Base-by-base conservation (phyloP, 352 stramenopile species). In the Phytophthora hybrid region DNA sequence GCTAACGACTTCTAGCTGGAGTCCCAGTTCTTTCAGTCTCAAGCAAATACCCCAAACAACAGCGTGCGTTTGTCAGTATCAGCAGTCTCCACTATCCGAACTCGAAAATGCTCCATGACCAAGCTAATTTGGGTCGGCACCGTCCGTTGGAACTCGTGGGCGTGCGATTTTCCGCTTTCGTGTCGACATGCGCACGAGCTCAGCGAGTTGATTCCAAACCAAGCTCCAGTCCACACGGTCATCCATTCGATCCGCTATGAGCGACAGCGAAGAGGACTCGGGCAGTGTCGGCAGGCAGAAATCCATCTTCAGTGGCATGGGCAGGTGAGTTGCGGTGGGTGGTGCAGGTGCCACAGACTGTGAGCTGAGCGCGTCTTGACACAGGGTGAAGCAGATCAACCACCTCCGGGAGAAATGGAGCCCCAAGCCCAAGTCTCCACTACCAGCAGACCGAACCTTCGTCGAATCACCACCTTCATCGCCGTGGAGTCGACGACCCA, bases 381-480 rank as follows among this genome's bases (percentile, higher is more conserved):
- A 2, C 39, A 85, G 81, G 47, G 81, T 88, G 56, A 82, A 82
- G 47, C 76, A 88, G 32, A 88, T 86, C 59, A 83, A 88, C 59
- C 79, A 86, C 37, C 57, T 88, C 1, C 77, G 81, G 5, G 81
- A 87, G 32, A 89, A 89, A 34, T 89, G 80, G 82, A 82, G 71
- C 52, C 73, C 73, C 32, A 79, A 76, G 61, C 34, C 44, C 31
- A 79, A 79, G 56, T 56, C 54, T 7, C 41, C 66, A 13, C 31
- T 67, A 16, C 46, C 59, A 16, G 37, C 59, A 26, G 66, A 78
- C 31, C 54, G 71, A 39, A 59, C 69, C 9, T 67, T 63, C 37
- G 69, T 64, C 32, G 63, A 74, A 1, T 58, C 68, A 3, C 49
- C 75, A 9, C 31, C 73, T 39, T 47, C 72, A 8, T 81, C 73